Evolutionary conservation across 208 protist species (phyloP), one percentile per base, ranked within the genome.

Genomic region (Trichomonas gallinae): DNA sequence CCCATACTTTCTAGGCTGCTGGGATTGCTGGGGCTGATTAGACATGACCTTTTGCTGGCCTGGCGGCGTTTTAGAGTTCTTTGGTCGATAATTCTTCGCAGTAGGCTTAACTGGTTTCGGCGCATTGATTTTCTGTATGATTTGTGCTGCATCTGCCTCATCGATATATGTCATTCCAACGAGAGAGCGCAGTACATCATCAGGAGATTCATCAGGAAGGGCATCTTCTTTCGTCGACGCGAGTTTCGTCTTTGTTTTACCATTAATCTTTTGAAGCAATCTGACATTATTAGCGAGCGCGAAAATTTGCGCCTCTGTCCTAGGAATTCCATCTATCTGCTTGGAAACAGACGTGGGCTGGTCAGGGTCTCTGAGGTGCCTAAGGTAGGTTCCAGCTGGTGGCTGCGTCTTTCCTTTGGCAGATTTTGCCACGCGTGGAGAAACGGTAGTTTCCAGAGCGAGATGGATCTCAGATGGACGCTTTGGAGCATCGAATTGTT

Each of bases 191-290:
- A 93, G 31, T 38, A 51, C 44, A n/a, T 93, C 87, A 38, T 93
- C 87, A 40, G 87, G 40, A n/a, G 40, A 51, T 34, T 93, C 87
- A 42, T 51, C 44, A 93, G 17, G 15, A 0, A 58, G 17, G 17
- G 26, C 4, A 34, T 93, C 87, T 10, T 93, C 87, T 38, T 93
- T 93, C 34, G 15, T 31, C 8, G 87, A 34, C 1, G 44, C 13
- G n/a, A 93, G 44, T 38, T 93, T 93, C 9, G 87, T 44, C 15
- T 93, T 93, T 38, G 44, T 93, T 93, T 93, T 93, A 38, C 87
- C 87, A 48, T 93, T 17, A 38, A 93, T 34, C 44, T 93, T 93
- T 51, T 93, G 87, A 38, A 93, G 42, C 23, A 93, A n/a, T 51
- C 87, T 26, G 8, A 93, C 87, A 38, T 93, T 93, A 93, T 93